A percentile compares a stretch with the other conserved stretches of the same genome.
Evolutionary conservation across 352 stramenopile species (phyloP).

Genomic region (Phytopythium mirpurense): DNA sequence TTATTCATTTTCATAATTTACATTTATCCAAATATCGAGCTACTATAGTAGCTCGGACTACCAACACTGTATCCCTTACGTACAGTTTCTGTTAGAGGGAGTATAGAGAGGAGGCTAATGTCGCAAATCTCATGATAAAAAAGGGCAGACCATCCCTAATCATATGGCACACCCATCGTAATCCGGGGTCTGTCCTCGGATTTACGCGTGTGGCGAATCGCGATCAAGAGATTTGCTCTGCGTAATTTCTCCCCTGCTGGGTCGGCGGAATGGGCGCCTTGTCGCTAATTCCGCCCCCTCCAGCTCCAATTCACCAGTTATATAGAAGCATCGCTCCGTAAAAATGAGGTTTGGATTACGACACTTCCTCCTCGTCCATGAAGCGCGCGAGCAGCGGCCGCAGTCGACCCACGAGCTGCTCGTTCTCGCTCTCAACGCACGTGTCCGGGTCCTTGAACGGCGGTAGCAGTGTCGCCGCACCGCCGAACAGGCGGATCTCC

Average conservation of each 20-base stretch:
- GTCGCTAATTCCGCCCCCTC: slow-evolving; percentile 35
- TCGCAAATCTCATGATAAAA: slow-evolving; percentile 11
- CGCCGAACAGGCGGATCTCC: slow-evolving; percentile 28
- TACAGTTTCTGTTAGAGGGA: neutral
- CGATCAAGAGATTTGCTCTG: slow-evolving; percentile 81
- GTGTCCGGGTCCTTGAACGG: slow-evolving; percentile 23
- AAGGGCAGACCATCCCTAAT: slow-evolving; percentile 28
- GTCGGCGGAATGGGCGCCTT: slow-evolving; percentile 19
- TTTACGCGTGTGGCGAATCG: slow-evolving; percentile 55
- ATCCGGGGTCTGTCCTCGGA: slow-evolving; percentile 2
- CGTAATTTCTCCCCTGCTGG: slow-evolving; percentile 60
- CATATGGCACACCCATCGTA: slow-evolving; percentile 12
- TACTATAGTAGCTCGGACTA: too few relatives aligned
- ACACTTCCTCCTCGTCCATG: neutral
- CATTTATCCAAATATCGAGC: too few relatives aligned
- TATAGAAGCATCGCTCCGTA: too few relatives aligned
- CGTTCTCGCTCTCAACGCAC: slow-evolving; percentile 32
- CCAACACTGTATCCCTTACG: too few relatives aligned
- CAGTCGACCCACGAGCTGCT: slow-evolving; percentile 40
- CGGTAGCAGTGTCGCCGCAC: slow-evolving; percentile 32
- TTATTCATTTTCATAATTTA: too few relatives aligned
- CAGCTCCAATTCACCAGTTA: slow-evolving; percentile 11
- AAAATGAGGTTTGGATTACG: too few relatives aligned
- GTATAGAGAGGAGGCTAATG: neutral
- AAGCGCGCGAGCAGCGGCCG: slow-evolving; percentile 28